These are phyloP conservation scores for Erythrophleum ivorense DNA, from an alignment of 331 rosid species.

Conservation along the genomic window DNA sequence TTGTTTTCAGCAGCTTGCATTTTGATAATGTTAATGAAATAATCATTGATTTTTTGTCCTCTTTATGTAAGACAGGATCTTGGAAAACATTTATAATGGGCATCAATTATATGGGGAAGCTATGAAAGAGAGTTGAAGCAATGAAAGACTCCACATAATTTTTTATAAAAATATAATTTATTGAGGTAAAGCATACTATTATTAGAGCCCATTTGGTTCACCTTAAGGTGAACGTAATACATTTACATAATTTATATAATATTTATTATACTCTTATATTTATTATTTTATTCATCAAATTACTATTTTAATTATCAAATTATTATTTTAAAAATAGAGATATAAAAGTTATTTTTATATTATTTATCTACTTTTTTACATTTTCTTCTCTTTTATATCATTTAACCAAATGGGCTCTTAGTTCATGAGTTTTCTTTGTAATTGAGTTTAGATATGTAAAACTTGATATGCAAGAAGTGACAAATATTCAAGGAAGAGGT, in stretches of 20 bases:
- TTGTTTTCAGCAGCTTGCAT: background rate
- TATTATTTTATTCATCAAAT: too few species aligned
- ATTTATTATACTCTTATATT: too few species aligned
- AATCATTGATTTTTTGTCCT: constrained; percentile 1
- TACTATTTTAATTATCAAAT: too few species aligned
- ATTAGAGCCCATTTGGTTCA: too few species aligned
- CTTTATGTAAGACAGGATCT: constrained; percentile 74
- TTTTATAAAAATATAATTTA: constrained; percentile 83
- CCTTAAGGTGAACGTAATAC: too few species aligned
- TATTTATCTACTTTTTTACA: too few species aligned
- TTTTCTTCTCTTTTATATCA: too few species aligned
- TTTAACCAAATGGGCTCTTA: too few species aligned
- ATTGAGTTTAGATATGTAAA: background rate
- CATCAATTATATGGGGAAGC: constrained; percentile 77
- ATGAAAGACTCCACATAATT: constrained; percentile 61
- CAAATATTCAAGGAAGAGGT: constrained; percentile 98
- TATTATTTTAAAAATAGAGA: too few species aligned
- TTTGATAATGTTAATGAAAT: background rate
- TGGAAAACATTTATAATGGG: constrained; percentile 94
- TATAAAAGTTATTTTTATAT: too few species aligned
- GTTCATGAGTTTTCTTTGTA: background rate
- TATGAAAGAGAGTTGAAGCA: constrained; percentile 55
- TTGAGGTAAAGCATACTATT: too few species aligned
- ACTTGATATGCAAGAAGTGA: constrained; percentile 16
- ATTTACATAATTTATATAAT: too few species aligned